Base-by-base conservation (phyloP, 768 basidiomycete species). In the Lactarius hatsudake region DNA sequence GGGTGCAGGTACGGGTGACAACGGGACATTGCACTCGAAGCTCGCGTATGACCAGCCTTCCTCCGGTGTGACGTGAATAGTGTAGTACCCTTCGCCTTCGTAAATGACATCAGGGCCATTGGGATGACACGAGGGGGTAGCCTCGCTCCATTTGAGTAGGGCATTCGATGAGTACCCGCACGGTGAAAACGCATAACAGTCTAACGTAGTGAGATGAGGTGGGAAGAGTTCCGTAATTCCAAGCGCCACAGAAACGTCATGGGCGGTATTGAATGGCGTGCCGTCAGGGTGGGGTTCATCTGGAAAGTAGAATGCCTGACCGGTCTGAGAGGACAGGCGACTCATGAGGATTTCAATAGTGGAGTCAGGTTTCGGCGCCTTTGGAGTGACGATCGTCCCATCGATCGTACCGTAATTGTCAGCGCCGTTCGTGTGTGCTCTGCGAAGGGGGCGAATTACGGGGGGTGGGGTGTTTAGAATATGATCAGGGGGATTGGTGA, bases 311-410 rank as follows among this genome's bases (percentile, higher is more conserved):
- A 99, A 99, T 1, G 88, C 85, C 20, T 81, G 79, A 63, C 94
- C 86, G n/a, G 90, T 90, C 48, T 81, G 76, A 10, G 89, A 84
- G 18, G 89, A 85, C 23, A 99, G 86, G 71, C 91, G 85, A 60
- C 94, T 93, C 97, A 99, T 99, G 74, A 98, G 87, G 74, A 99
- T 95, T 79, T 99, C 97, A 75, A 99, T 90, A 59, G 97, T 98
- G 74, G 90, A 95, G 78, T 98, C 97, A 85, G 85, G 59, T 79
- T 71, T 64, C 63, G 71, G 60, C 54, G 65, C 26, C 28, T 64
- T 67, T 6, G 54, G 54, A 30, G 34, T 59, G 57, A 62, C 61
- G 23, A 36, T 43, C 20, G 66, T 60, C 20, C 73, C 74, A 63
- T 74, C 53, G 51, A 59, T 59, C 48, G 62, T 67, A 23, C 53